Evolutionary conservation across 2,329 filamentous ascomycete species (phyloP).

Genomic region (Colletotrichum somersetense): DNA sequence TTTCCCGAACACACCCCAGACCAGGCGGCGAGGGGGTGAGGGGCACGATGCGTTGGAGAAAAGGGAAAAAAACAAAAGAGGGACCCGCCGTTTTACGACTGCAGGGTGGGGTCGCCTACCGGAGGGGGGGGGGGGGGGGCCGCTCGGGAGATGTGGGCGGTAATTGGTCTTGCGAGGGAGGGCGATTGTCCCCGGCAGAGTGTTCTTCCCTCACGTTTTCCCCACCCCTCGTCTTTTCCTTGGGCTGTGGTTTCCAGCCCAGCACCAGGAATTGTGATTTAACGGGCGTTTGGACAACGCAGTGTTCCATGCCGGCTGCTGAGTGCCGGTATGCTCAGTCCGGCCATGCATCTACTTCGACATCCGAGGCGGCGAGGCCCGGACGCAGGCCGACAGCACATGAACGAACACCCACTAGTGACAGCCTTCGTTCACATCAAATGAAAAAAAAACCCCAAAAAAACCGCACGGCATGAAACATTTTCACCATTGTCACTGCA

Average conservation of each 20-base stretch:
- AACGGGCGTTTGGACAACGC: conserved; percentile 2
- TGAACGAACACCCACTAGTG: neutral
- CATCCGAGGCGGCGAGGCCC: neutral
- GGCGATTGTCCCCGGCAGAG: conserved; percentile 32
- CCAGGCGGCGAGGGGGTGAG: conserved; percentile 10
- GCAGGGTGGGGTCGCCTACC: conserved; percentile 26
- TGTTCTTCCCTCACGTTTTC: conserved; percentile 32
- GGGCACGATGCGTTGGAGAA: conserved; percentile 38
- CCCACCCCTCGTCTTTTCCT: neutral
- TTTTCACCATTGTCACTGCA: neutral
- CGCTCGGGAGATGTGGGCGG: conserved; percentile 37
- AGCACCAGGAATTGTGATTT: conserved; percentile 30
- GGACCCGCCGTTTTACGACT: conserved; percentile 8
- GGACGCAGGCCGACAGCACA: neutral
- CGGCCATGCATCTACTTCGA: neutral
- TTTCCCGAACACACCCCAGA: conserved; percentile 34
- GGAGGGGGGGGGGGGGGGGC: too few relatives aligned
- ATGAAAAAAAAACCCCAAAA: neutral
- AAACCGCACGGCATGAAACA: neutral
- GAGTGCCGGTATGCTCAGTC: neutral
- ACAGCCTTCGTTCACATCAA: neutral
- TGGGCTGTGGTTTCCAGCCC: neutral
- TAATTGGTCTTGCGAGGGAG: conserved; percentile 32
- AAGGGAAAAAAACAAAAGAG: neutral
- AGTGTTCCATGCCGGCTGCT: neutral